Percentiles rank a stretch among this genome's conserved stretches.
Conservation (phyloP, 2,329 filamentous ascomycete genomes). For the Cadophora sp. region DNA sequence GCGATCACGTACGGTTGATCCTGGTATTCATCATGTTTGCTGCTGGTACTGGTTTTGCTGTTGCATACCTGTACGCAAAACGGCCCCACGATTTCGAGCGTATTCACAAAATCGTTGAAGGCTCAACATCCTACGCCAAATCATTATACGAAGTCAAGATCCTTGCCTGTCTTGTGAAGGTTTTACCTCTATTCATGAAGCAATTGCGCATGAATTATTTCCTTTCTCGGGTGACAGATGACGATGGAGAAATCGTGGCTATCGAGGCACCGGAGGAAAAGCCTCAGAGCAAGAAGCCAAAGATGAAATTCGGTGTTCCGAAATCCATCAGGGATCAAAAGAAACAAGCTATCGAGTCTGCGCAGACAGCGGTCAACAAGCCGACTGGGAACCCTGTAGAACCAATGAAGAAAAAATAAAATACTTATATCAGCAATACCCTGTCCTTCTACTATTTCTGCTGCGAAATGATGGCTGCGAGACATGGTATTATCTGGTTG, state of each 20-base stretch:
- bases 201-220: constrained; percentile 5
- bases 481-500: no score
- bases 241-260: constrained; percentile 8
- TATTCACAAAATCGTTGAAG: not conserved
- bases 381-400: not conserved
- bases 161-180: not conserved
- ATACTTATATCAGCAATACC: not conserved
- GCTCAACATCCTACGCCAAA: not conserved
- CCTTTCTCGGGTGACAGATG: not conserved
- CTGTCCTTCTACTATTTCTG: not conserved
- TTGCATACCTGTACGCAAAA: not conserved
- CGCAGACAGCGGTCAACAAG: not conserved
- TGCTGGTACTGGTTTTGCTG: not conserved
- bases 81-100: not conserved
- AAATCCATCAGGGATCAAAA: not conserved
- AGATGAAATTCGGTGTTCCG: constrained; percentile 7
- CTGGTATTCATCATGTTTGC: not conserved
- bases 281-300: not conserved
- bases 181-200: not conserved
- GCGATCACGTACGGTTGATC: not conserved
- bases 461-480: not conserved
- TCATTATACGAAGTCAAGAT: not conserved
- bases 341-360: not conserved
- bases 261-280: not conserved
- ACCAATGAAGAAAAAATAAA: not conserved